These are phyloP conservation scores for Metschnikowia henanensis DNA, from an alignment of 805 yeast species.

Conservation along the genomic window DNA sequence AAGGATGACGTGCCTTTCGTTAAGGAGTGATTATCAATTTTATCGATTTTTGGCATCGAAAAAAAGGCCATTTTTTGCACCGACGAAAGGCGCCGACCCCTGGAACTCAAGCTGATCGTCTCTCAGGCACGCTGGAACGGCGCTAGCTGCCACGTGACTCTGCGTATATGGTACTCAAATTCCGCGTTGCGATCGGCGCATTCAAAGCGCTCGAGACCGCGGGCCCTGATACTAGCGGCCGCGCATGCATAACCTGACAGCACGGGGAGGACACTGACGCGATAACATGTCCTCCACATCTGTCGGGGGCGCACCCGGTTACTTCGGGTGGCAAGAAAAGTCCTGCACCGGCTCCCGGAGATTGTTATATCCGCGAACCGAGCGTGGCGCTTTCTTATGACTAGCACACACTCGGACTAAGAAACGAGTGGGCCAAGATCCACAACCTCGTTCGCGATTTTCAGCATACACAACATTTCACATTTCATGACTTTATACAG, in stretches of 20 bases:
- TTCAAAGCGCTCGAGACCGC: neutral
- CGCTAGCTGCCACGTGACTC: conserved; percentile 1
- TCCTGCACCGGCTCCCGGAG: conserved; percentile 2
- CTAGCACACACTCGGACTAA: neutral
- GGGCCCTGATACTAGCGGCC: conserved; percentile 4
- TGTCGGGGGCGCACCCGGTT: neutral
- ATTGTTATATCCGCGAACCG: neutral
- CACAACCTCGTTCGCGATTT: no score
- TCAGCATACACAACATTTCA: no score
- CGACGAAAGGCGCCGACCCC: no score
- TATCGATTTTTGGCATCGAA: neutral
- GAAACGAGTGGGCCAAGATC: no score
- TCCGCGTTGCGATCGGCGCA: conserved; percentile 4
- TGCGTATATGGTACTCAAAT: neutral
- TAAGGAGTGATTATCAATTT: no score
- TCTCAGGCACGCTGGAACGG: no score
- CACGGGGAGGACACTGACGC: neutral
- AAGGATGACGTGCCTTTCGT: no score
- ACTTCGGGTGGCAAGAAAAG: neutral
- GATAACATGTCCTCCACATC: neutral
- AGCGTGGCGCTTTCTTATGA: neutral
- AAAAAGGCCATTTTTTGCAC: no score
- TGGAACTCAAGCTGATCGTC: no score
- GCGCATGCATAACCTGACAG: conserved; percentile 10
- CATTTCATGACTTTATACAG: neutral